Percentiles rank a stretch among this genome's conserved stretches.
Evolutionary conservation across 176 grass and related monocot genomes (phyloP).

Genomic region (Eleusine indica): DNA sequence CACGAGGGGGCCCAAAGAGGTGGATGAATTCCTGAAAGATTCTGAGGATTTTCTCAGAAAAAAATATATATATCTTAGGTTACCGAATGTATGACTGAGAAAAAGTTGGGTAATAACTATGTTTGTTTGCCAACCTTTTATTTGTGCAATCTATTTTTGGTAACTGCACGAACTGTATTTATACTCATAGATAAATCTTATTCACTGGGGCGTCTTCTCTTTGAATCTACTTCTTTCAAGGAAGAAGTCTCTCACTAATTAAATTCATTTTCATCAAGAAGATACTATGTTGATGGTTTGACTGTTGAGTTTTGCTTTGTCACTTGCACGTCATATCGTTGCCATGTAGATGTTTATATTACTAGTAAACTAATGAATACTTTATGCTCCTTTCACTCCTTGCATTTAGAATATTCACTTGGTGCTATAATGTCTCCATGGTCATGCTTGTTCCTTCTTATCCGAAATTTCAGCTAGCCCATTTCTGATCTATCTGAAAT

Average conservation of each 20-base stretch:
- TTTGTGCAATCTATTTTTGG: not conserved
- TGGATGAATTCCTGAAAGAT: conserved; percentile 30
- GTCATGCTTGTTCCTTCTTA: conserved; percentile 56
- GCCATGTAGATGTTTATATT: conserved; percentile 16
- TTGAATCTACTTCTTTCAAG: not conserved
- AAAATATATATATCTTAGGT: not conserved
- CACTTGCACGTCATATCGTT: conserved; percentile 19
- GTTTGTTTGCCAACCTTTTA: not conserved
- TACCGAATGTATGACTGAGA: not conserved
- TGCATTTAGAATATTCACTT: conserved; percentile 51
- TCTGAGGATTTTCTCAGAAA: conserved; percentile 13
- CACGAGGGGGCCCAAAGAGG: conserved; percentile 1
- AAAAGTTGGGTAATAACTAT: not conserved
- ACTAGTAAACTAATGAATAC: conserved; percentile 23
- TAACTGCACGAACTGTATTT: not conserved
- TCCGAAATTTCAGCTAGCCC: conserved; percentile 31
- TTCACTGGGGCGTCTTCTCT: not conserved
- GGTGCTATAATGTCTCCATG: conserved; percentile 12
- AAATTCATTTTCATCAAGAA: conserved; percentile 3
- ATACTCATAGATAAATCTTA: not conserved
- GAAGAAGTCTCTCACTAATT: conserved; percentile 12
- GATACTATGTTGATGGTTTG: not conserved
- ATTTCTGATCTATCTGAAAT: conserved; percentile 20
- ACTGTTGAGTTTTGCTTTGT: conserved; percentile 12
- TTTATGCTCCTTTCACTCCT: conserved; percentile 45